Percentiles rank a stretch among this genome's conserved stretches.
Evolutionary conservation across 306 rosid genomes (phyloP).

Genomic region (Rosa lucieae): DNA sequence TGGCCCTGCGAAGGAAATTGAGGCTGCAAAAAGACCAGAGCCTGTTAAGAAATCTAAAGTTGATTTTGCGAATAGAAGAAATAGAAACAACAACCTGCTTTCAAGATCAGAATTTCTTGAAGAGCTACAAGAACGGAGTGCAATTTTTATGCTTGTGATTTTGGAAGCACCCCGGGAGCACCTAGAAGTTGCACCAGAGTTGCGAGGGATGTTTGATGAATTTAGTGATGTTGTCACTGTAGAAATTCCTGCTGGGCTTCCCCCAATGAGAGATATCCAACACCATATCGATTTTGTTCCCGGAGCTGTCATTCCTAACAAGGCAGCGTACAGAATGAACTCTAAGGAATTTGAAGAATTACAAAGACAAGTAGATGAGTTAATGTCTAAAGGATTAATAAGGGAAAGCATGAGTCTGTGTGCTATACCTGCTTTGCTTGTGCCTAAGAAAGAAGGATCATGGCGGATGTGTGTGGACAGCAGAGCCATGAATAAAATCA

Average conservation of each 20-base stretch:
- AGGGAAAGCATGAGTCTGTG: not conserved
- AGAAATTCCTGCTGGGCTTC: not conserved
- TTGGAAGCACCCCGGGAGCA: not conserved
- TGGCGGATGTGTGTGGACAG: not conserved
- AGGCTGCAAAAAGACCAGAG: too few relatives aligned
- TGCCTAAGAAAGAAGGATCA: not conserved
- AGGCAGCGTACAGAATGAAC: not conserved
- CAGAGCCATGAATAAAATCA: not conserved
- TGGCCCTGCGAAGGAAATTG: not conserved
- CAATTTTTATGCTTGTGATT: not conserved
- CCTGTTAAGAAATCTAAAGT: too few relatives aligned
- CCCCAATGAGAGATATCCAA: not conserved
- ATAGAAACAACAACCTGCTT: too few relatives aligned
- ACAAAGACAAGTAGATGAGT: not conserved
- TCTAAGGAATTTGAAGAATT: not conserved
- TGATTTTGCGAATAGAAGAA: too few relatives aligned
- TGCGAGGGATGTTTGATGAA: not conserved
- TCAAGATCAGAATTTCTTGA: not conserved
- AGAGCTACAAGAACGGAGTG: not conserved
- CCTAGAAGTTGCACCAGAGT: too few relatives aligned
- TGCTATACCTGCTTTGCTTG: not conserved
- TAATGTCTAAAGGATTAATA: not conserved
- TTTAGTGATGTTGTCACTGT: not conserved
- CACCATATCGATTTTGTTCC: not conserved
- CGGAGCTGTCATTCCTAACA: not conserved